Evolutionary conservation across 768 basidiomycete species (phyloP).

Genomic region (Leccinellum luteum): DNA sequence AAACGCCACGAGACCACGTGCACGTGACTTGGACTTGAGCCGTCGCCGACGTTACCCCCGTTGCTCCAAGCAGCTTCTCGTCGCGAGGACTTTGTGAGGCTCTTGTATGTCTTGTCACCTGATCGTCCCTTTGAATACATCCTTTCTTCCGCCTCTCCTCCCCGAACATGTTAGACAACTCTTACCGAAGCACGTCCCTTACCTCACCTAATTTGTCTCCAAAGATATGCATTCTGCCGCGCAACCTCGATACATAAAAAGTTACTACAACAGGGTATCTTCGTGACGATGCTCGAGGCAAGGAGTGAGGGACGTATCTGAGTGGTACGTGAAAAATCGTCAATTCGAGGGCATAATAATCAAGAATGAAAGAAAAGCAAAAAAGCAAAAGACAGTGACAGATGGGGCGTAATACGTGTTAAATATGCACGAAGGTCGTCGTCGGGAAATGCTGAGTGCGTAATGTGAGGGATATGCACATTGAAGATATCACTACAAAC

Average conservation of each 20-base stretch:
- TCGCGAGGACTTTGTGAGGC: conserved; percentile 6
- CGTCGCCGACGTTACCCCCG: conserved; percentile 10
- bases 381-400: background rate
- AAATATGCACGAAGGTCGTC: conserved; percentile 5
- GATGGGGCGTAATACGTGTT: conserved; percentile 24
- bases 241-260: conserved; percentile 33
- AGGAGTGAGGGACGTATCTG: conserved; percentile 6
- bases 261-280: conserved; percentile 37
- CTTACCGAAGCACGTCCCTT: too few species aligned
- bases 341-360: conserved; percentile 27
- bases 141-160: background rate
- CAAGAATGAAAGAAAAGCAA: conserved; percentile 3
- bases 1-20: too few species aligned
- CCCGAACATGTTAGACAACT: too few species aligned
- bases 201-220: conserved; percentile 16
- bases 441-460: conserved; percentile 11
- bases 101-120: background rate
- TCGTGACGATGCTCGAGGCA: conserved; percentile 28
- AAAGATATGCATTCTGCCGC: conserved; percentile 37
- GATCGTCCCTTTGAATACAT: too few species aligned
- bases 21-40: background rate
- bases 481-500: conserved; percentile 31
- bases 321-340: conserved; percentile 32
- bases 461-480: conserved; percentile 31
- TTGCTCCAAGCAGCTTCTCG: background rate